phyloP scores from a whole-genome alignment of 768 basidiomycete genomes.

The Lentinula guzmanii region DNA sequence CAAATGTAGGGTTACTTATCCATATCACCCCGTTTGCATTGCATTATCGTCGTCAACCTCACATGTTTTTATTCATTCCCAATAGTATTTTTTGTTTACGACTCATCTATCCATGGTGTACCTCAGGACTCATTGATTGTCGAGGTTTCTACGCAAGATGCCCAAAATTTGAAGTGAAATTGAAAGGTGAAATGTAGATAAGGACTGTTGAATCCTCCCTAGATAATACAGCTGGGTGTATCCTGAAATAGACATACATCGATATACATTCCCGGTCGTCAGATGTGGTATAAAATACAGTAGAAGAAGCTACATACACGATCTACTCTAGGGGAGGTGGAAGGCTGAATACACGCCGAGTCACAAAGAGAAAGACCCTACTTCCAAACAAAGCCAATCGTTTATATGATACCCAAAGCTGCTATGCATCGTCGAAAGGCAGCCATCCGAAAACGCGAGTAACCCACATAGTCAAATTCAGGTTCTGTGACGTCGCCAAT shows the following conservation, averaged over 20 bases:
- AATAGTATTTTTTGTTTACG: constrained; percentile 1
- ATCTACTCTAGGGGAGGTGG: not conserved
- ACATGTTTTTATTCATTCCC: constrained; percentile 38
- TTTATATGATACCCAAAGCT: constrained; percentile 27
- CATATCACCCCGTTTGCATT: constrained; percentile 23
- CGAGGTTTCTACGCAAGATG: no score
- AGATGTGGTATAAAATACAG: not conserved
- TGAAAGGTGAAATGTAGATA: no score
- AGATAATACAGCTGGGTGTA: not conserved
- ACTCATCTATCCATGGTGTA: not conserved
- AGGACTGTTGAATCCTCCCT: not conserved
- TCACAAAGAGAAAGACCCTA: not conserved
- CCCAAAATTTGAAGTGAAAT: no score
- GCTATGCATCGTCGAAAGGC: constrained; percentile 54
- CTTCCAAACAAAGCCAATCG: not conserved
- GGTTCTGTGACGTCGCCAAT: constrained; percentile 49
- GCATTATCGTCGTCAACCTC: constrained; percentile 22
- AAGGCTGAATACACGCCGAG: not conserved
- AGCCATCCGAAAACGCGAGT: constrained; percentile 64
- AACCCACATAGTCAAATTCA: constrained; percentile 89
- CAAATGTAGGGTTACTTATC: constrained; percentile 33
- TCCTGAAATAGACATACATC: not conserved
- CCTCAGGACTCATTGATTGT: no score
- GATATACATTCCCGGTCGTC: not conserved
- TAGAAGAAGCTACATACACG: not conserved